Evolutionary conservation across 1,139 yeast species (phyloP).

Genomic region (Lodderomyces orthopsilosis): DNA sequence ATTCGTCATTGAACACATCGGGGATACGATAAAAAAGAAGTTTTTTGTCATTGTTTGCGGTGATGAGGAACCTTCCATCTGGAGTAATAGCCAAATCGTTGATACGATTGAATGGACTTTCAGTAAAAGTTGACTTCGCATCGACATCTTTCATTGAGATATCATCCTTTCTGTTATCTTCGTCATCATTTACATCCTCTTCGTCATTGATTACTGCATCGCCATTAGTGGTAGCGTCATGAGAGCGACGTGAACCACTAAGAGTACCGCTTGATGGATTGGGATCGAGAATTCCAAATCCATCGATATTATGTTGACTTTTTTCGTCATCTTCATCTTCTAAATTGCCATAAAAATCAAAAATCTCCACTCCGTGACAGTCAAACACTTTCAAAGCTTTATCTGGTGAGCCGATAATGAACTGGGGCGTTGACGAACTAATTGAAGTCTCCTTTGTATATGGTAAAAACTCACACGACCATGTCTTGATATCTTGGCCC

Average conservation of each 20-base stretch:
- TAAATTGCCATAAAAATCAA: slow-evolving; percentile 44
- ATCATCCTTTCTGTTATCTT: slow-evolving; percentile 9
- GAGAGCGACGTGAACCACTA: not conserved
- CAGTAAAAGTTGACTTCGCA: slow-evolving; percentile 12
- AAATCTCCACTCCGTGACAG: slow-evolving; percentile 39
- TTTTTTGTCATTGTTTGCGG: slow-evolving; percentile 60
- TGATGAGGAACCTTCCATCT: slow-evolving; percentile 59
- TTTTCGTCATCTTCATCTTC: slow-evolving; percentile 22
- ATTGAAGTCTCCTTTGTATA: slow-evolving; percentile 16
- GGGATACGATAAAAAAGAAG: slow-evolving; percentile 52
- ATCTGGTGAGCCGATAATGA: slow-evolving; percentile 78
- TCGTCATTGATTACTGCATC: not conserved
- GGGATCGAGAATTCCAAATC: not conserved
- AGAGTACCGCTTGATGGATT: not conserved
- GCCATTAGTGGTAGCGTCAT: not conserved
- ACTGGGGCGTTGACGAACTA: slow-evolving; percentile 39
- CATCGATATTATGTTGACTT: not conserved
- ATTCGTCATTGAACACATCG: slow-evolving; percentile 29
- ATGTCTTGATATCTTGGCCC: slow-evolving; percentile 43
- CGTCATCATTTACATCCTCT: slow-evolving; percentile 21
- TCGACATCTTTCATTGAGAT: slow-evolving; percentile 14
- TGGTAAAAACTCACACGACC: slow-evolving; percentile 79
- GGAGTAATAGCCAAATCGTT: slow-evolving; percentile 64
- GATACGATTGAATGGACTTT: slow-evolving; percentile 46
- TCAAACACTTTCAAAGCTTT: slow-evolving; percentile 65